Evolutionary conservation across 73 alveolate species (phyloP).

Genomic region (Paramecium biaurelia): DNA sequence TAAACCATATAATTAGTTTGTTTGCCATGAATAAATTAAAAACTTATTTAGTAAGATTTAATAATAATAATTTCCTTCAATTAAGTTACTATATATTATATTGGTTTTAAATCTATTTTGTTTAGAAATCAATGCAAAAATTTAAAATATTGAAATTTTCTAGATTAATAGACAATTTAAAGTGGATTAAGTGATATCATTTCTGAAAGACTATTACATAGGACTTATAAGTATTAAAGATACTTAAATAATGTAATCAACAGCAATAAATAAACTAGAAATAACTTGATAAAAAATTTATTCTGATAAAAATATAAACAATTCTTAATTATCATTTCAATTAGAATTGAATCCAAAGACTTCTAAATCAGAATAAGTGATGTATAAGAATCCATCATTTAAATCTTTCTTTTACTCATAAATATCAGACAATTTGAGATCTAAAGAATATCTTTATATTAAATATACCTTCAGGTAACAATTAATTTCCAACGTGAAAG

Average conservation of each 20-base stretch:
- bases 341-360: constrained; percentile 25
- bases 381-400: constrained; percentile 56
- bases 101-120: background rate
- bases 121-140: too few species aligned
- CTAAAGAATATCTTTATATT: background rate
- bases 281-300: background rate
- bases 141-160: too few species aligned
- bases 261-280: background rate
- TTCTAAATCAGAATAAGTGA: constrained; percentile 59
- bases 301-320: background rate
- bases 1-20: background rate
- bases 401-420: constrained; percentile 33
- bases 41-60: background rate
- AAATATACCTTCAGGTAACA: constrained; percentile 5
- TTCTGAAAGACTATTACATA: background rate
- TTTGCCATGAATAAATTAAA: background rate
- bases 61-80: background rate
- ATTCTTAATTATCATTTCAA: background rate
- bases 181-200: background rate
- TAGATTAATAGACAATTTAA: background rate
- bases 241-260: background rate
- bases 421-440: constrained; percentile 14
- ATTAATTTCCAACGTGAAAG: background rate
- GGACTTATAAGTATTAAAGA: background rate
- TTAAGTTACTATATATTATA: background rate